These are phyloP conservation scores for Suillus occidentalis DNA, from an alignment of 768 basidiomycete genomes.

Conservation along the genomic window DNA sequence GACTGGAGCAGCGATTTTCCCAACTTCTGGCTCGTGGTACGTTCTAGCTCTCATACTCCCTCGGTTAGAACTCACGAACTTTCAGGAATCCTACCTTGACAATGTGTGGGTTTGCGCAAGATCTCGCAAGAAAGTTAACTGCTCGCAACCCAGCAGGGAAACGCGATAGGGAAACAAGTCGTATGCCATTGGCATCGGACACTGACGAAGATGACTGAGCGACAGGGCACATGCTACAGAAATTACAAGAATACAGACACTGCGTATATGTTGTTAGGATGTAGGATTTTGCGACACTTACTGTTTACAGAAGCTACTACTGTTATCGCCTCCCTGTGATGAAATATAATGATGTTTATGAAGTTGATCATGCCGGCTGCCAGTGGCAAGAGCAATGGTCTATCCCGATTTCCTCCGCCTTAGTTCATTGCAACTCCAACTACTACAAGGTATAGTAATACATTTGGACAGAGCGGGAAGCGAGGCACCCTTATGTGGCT, in stretches of 20 bases:
- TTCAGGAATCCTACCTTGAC: constrained; percentile 12
- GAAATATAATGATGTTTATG: background rate
- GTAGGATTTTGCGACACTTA: background rate
- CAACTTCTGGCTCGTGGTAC: constrained; percentile 18
- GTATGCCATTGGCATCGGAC: background rate
- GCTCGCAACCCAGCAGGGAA: too few relatives aligned
- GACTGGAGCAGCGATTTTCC: constrained; percentile 20
- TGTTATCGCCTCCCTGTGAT: background rate
- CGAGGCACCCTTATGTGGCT: too few relatives aligned
- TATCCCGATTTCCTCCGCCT: background rate
- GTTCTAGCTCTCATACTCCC: background rate
- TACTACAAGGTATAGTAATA: too few relatives aligned
- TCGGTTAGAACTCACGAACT: background rate
- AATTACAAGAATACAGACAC: background rate
- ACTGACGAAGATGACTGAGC: background rate
- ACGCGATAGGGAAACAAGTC: too few relatives aligned
- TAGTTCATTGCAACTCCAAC: background rate
- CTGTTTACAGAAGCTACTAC: background rate
- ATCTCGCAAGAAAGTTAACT: constrained; percentile 5
- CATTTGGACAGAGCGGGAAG: too few relatives aligned
- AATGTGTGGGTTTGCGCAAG: constrained; percentile 14
- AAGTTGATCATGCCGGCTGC: too few relatives aligned
- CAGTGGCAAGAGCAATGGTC: too few relatives aligned
- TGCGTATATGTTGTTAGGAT: background rate
- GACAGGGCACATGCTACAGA: background rate